Percentiles rank a stretch among this genome's conserved stretches.
Evolutionary conservation across 495 filamentous ascomycete species (phyloP).

Genomic region (Acidiella bohemica): DNA sequence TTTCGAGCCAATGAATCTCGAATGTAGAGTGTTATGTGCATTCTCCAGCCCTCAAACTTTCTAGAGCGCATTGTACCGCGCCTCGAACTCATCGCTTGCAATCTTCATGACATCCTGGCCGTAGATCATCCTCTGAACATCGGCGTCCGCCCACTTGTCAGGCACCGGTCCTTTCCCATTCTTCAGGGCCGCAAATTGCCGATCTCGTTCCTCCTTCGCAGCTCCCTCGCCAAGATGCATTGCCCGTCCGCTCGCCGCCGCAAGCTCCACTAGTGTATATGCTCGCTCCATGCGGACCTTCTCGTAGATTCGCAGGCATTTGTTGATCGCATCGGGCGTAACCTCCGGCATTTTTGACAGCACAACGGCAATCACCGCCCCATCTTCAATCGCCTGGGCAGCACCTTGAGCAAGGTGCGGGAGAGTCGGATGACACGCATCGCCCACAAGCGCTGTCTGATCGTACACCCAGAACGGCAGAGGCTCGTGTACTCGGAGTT

Average conservation of each 20-base stretch:
- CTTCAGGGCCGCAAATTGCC: conserved; percentile 50
- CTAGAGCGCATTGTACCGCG: conserved; percentile 24
- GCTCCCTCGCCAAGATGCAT: conserved; percentile 64
- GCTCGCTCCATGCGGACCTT: conserved; percentile 56
- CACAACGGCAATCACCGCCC: conserved; percentile 54
- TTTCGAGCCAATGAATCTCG: background rate
- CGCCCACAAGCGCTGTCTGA: conserved; percentile 56
- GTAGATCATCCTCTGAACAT: conserved; percentile 67
- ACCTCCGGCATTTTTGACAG: conserved; percentile 43
- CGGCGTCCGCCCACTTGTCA: conserved; percentile 72
- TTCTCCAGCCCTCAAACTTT: too few relatives aligned
- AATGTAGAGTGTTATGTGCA: background rate
- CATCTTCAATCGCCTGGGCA: conserved; percentile 76
- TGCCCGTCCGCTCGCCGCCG: conserved; percentile 49
- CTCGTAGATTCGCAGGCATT: conserved; percentile 58
- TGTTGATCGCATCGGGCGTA: conserved; percentile 43
- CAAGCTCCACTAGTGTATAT: conserved; percentile 54
- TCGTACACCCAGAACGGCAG: conserved; percentile 59
- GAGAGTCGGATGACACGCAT: conserved; percentile 68
- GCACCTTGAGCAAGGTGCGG: conserved; percentile 70
- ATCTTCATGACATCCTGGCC: conserved; percentile 53
- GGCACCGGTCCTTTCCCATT: conserved; percentile 46
- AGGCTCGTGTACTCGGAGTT: conserved; percentile 54
- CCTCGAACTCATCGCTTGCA: conserved; percentile 46
- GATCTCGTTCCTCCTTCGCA: conserved; percentile 63